These are phyloP conservation scores for Sphagnum fallax DNA, from an alignment of 228 moss, liverwort and hornwort genomes.

Conservation along the genomic window DNA sequence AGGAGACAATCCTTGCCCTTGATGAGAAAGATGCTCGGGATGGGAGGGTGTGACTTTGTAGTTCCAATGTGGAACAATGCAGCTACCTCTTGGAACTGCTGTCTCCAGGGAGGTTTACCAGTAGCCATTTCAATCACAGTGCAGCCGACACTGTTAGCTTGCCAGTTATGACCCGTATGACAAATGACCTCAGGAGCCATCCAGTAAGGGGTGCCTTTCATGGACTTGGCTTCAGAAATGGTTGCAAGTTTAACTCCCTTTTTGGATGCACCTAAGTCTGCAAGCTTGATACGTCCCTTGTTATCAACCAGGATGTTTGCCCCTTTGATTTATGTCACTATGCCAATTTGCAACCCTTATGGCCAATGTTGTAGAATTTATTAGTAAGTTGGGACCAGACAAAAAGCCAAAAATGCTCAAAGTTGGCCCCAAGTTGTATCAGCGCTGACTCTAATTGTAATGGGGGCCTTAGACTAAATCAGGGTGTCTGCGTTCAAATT, in stretches of 20 bases:
- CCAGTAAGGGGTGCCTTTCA: slow-evolving; percentile 97
- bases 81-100: slow-evolving; percentile 96
- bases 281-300: slow-evolving; percentile 76
- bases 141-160: slow-evolving; percentile 93
- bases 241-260: slow-evolving; percentile 93
- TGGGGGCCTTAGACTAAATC: too few species aligned
- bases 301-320: slow-evolving; percentile 93
- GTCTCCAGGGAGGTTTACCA: slow-evolving; percentile 93
- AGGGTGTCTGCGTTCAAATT: too few species aligned
- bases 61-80: slow-evolving; percentile 93
- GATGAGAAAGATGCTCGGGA: slow-evolving; percentile 76
- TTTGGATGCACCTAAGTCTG: slow-evolving; percentile 92
- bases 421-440: too few species aligned
- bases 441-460: too few species aligned
- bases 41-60: slow-evolving; percentile 90
- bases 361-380: too few species aligned
- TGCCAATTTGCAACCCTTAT: slow-evolving; percentile 14
- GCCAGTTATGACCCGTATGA: slow-evolving; percentile 95
- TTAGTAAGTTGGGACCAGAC: too few species aligned
- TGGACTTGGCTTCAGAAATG: slow-evolving; percentile 87
- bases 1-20: slow-evolving; percentile 79
- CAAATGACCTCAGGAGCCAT: slow-evolving; percentile 98
- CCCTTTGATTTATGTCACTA: slow-evolving; percentile 79
- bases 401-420: too few species aligned
- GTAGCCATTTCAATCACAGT: slow-evolving; percentile 98